Evolutionary conservation across 2,329 filamentous ascomycete genomes (phyloP), one percentile per base, ranked within the genome.

Genomic region (Blumeriella jaapii): DNA sequence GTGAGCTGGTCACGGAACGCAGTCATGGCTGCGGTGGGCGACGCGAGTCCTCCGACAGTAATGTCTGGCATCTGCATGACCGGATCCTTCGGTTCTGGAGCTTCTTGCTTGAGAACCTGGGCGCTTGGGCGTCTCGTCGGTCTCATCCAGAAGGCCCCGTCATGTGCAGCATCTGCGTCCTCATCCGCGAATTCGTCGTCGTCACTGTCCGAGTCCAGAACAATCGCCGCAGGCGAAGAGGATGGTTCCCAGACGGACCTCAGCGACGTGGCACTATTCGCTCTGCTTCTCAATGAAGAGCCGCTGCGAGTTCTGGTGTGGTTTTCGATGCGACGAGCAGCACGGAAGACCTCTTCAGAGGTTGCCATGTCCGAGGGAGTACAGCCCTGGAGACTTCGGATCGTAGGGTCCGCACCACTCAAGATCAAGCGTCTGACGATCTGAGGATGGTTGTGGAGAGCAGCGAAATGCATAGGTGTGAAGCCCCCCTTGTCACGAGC

Each of bases 391-490:
- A 82, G 59, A 51, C 76, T 87, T 46, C 76, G 69, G 40, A 82
- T 65, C 28, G 69, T 75, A 19, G 80, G 72, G 57, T 86, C 78
- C 2, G 82, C 82, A 24, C 82, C 81, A 25, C 74, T 71, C 15
- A 81, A 65, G 46, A 87, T 75, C 39, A 93, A 67, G 10, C 80
- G 73, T 40, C 79, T 71, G 10, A 89, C 78, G 46, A 91, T 84
- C 53, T 85, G 77, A 8, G 73, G 63, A 51, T 86, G 78, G 42
- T 78, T 74, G 56, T 82, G 78, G 52, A 93, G 69, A 16, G 81
- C 77, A 13, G 85, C 84, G 53, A 89, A 84, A 56, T 93, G 83
- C 61, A 93, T 69, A 10, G 85, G 76, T 4, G 82, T 85, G 57
- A 84, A 89, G 14, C 84, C 84, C 31, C 80, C 79, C 43, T 76